These are phyloP conservation scores for Amanita muscaria DNA, from an alignment of 768 basidiomycete genomes.

Conservation along the genomic window DNA sequence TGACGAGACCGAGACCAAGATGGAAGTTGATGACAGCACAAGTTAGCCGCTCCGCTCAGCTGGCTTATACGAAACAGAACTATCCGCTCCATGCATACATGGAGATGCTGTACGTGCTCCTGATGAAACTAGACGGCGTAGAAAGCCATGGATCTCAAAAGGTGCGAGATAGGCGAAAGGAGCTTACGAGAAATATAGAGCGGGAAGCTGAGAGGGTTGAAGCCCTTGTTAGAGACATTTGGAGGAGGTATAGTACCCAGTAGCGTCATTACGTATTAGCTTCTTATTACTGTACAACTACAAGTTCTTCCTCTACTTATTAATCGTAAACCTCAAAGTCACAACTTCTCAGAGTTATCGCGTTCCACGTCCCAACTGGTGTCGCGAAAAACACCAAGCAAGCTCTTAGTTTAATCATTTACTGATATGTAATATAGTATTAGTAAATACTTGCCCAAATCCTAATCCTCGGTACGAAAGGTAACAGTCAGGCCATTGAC, in stretches of 20 bases:
- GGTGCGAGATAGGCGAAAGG: constrained; percentile 43
- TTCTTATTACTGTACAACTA: too few species aligned
- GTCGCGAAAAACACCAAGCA: too few species aligned
- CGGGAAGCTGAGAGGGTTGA: constrained; percentile 48
- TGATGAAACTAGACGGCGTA: constrained; percentile 61
- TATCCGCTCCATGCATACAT: constrained; percentile 51
- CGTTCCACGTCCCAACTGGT: too few species aligned
- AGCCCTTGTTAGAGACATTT: constrained; percentile 30
- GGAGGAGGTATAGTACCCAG: constrained; percentile 21
- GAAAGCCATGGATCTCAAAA: constrained; percentile 51
- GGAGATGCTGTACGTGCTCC: constrained; percentile 52
- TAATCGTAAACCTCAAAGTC: too few species aligned
- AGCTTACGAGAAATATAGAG: constrained; percentile 52
- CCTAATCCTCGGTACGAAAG: neutral
- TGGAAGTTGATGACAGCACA: too few species aligned
- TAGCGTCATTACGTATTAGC: too few species aligned
- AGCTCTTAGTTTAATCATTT: too few species aligned
- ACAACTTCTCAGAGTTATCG: too few species aligned
- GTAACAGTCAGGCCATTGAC: neutral
- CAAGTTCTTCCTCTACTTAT: too few species aligned
- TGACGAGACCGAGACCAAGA: too few species aligned
- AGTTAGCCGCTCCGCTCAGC: too few species aligned
- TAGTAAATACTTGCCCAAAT: neutral
- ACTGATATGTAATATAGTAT: neutral
- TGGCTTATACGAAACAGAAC: constrained; percentile 57